These are phyloP conservation scores for Sporothrix brunneoviolacea DNA, from an alignment of 2,329 filamentous ascomycete genomes.

Conservation along the genomic window DNA sequence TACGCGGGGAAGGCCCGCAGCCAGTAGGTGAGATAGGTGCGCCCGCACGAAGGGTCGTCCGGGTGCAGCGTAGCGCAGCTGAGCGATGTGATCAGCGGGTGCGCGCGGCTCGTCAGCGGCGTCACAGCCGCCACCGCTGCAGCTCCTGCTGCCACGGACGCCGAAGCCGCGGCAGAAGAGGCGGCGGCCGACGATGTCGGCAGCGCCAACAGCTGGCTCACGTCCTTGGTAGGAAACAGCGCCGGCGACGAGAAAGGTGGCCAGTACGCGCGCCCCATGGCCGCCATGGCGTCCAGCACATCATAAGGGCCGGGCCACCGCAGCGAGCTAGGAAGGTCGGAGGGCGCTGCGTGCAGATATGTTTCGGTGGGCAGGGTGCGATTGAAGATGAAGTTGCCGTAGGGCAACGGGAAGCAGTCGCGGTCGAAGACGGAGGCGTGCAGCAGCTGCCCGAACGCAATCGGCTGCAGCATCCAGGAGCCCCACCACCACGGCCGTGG, in stretches of 20 bases:
- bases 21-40: conserved; percentile 83
- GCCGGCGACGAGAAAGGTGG: conserved; percentile 83
- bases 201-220: conserved; percentile 54
- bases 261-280: conserved; percentile 78
- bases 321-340: conserved; percentile 55
- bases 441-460: conserved; percentile 69
- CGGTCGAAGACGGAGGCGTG: conserved; percentile 72
- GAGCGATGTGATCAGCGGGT: conserved; percentile 76
- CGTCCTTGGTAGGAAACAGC: conserved; percentile 66
- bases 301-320: conserved; percentile 70
- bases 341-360: conserved; percentile 70
- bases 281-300: conserved; percentile 72
- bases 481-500: conserved; percentile 76
- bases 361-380: conserved; percentile 53
- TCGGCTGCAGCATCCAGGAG: conserved; percentile 73
- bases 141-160: conserved; percentile 42
- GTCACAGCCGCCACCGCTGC: conserved; percentile 60
- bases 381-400: conserved; percentile 53
- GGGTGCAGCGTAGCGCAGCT: conserved; percentile 90
- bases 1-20: conserved; percentile 74
- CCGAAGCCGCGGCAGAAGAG: not conserved
- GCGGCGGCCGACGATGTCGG: conserved; percentile 82
- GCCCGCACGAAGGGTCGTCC: conserved; percentile 76
- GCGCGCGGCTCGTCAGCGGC: conserved; percentile 74
- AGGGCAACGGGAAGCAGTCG: conserved; percentile 58